Percentiles rank a stretch among this genome's conserved stretches.
Evolutionary conservation across 2,329 filamentous ascomycete genomes (phyloP).

Genomic region (Fusarium neocosmosporiellum): DNA sequence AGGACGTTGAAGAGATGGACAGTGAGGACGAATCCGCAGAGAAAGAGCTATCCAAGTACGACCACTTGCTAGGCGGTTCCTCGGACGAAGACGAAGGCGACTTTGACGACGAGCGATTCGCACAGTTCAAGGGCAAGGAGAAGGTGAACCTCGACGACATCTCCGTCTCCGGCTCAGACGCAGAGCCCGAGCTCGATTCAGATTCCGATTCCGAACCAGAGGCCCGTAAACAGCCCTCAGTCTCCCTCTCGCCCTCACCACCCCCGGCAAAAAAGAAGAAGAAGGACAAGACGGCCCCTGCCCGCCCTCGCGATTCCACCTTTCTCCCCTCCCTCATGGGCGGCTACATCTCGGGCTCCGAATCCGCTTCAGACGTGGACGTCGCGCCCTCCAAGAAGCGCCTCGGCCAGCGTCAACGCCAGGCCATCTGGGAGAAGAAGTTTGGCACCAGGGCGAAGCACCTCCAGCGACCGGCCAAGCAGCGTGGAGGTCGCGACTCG

Average conservation of each 20-base stretch:
- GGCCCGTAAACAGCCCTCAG: slow-evolving; percentile 30
- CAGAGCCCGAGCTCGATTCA: slow-evolving; percentile 45
- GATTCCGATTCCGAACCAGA: slow-evolving; percentile 37
- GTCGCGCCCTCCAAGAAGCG: slow-evolving; percentile 74
- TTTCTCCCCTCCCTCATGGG: slow-evolving; percentile 83
- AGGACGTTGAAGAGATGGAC: slow-evolving; percentile 31
- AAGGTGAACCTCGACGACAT: slow-evolving; percentile 54
- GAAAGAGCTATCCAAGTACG: slow-evolving; percentile 54
- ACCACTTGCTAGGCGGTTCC: slow-evolving; percentile 58
- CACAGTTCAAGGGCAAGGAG: slow-evolving; percentile 48
- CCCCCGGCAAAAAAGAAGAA: slow-evolving; percentile 48
- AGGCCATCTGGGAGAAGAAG: slow-evolving; percentile 84
- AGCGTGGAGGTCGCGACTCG: slow-evolving; percentile 53
- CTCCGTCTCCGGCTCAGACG: slow-evolving; percentile 50
- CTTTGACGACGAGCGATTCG: slow-evolving; percentile 48
- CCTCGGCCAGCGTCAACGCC: slow-evolving; percentile 81
- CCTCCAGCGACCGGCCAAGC: slow-evolving; percentile 56
- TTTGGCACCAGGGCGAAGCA: slow-evolving; percentile 79
- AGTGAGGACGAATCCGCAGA: slow-evolving; percentile 46
- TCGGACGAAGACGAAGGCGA: slow-evolving; percentile 55
- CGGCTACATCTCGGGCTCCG: slow-evolving; percentile 82
- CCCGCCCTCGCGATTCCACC: slow-evolving; percentile 57
- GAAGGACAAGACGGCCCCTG: slow-evolving; percentile 42
- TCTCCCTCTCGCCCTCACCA: slow-evolving; percentile 50
- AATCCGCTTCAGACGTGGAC: slow-evolving; percentile 76